phyloP scores from a whole-genome alignment of 164 flowering plant genomes.

The Brasenia schreberi region DNA sequence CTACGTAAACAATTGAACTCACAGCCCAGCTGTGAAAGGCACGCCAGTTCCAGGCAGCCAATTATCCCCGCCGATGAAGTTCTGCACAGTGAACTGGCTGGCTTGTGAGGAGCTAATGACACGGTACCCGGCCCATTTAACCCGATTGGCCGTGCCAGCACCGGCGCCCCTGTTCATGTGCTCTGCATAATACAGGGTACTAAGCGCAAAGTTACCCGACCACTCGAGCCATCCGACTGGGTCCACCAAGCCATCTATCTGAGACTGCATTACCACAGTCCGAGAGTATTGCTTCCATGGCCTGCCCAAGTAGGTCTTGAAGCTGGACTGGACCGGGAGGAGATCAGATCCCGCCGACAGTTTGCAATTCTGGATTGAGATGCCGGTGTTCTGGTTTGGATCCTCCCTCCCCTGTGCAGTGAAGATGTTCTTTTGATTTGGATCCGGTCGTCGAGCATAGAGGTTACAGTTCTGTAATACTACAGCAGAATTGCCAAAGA shows the following conservation, averaged over 20 bases:
- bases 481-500: constrained; percentile 65
- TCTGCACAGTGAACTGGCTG: constrained; percentile 25
- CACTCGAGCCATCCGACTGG: constrained; percentile 71
- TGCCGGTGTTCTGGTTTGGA: constrained; percentile 79
- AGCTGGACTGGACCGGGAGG: constrained; percentile 19
- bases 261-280: constrained; percentile 48
- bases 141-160: constrained; percentile 42
- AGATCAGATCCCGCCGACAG: constrained; percentile 53
- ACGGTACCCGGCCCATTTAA: constrained; percentile 50
- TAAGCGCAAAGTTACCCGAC: constrained; percentile 48
- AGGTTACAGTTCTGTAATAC: constrained; percentile 58
- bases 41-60: constrained; percentile 51
- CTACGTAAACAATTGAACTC: background rate
- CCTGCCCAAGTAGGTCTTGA: constrained; percentile 54
- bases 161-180: constrained; percentile 55
- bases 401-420: constrained; percentile 75
- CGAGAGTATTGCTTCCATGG: constrained; percentile 76
- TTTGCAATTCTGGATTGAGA: constrained; percentile 44
- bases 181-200: constrained; percentile 52
- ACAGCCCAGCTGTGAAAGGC: constrained; percentile 45
- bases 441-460: constrained; percentile 50
- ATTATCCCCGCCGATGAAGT: constrained; percentile 35
- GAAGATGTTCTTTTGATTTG: constrained; percentile 58
- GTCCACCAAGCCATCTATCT: constrained; percentile 33
- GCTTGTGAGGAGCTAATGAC: constrained; percentile 41